Evolutionary conservation across 345 rosid species (phyloP).

Genomic region (Psidium guajava): DNA sequence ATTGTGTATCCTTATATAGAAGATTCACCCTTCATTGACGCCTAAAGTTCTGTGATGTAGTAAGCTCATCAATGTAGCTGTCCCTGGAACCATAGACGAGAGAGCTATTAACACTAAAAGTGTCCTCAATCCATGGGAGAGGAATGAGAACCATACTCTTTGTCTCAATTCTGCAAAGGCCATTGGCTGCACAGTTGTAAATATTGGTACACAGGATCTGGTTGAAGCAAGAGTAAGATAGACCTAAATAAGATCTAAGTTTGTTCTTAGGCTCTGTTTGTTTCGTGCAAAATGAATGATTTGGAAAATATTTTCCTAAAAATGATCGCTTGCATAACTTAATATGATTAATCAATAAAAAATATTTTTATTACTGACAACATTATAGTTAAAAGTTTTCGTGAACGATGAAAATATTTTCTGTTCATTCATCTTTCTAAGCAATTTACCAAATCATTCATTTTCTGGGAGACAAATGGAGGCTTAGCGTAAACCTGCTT

Average conservation of each 20-base stretch:
- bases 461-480: too few relatives aligned
- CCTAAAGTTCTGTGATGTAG: constrained; percentile 33
- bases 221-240: constrained; percentile 86
- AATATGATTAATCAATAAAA: too few relatives aligned
- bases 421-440: too few relatives aligned
- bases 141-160: constrained; percentile 96
- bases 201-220: constrained; percentile 90
- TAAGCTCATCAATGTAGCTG: constrained; percentile 94
- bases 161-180: constrained; percentile 98
- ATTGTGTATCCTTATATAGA: neutral
- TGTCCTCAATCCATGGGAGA: constrained; percentile 89
- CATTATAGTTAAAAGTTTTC: too few relatives aligned
- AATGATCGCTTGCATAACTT: too few relatives aligned
- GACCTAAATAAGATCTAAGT: neutral
- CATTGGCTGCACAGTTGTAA: constrained; percentile 96
- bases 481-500: neutral
- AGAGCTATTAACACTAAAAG: constrained; percentile 88
- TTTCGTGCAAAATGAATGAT: too few relatives aligned
- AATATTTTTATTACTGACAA: too few relatives aligned
- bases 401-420: too few relatives aligned
- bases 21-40: constrained; percentile 1
- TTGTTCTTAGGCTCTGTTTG: neutral
- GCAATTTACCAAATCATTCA: too few relatives aligned
- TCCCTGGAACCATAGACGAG: constrained; percentile 98
- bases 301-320: too few relatives aligned